phyloP scores from a whole-genome alignment of 2,329 filamentous ascomycete genomes.

The Aspergillus neotritici region DNA sequence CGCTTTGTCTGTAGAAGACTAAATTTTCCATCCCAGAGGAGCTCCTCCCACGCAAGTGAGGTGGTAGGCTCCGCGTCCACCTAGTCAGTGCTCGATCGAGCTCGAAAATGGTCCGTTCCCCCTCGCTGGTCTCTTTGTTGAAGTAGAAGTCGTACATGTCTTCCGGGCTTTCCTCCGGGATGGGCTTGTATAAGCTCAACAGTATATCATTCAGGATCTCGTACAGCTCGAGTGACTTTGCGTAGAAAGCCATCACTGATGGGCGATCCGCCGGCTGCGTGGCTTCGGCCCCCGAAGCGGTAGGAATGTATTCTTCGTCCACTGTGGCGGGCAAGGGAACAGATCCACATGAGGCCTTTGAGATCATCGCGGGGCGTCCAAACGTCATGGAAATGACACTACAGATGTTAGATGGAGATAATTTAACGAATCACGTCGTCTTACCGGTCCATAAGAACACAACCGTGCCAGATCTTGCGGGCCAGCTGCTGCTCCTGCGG shows the following conservation, averaged over 20 bases:
- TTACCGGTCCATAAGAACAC: slow-evolving; percentile 34
- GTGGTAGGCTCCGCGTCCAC: slow-evolving; percentile 27
- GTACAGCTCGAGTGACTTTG: slow-evolving; percentile 29
- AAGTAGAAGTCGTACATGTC: slow-evolving; percentile 27
- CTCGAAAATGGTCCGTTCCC: slow-evolving; percentile 28
- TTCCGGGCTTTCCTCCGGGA: slow-evolving; percentile 19
- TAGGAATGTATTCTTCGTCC: slow-evolving; percentile 28
- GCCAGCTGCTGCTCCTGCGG: slow-evolving; percentile 27
- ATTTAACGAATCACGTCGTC: background rate
- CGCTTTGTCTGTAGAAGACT: slow-evolving; percentile 27
- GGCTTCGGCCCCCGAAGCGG: slow-evolving; percentile 9
- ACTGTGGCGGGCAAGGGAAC: slow-evolving; percentile 27
- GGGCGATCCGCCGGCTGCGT: slow-evolving; percentile 19
- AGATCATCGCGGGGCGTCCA: slow-evolving; percentile 34
- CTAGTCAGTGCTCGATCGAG: slow-evolving; percentile 28
- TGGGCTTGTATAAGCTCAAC: slow-evolving; percentile 25
- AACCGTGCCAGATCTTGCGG: slow-evolving; percentile 33
- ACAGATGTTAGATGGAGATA: background rate
- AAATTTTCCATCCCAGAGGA: slow-evolving; percentile 9
- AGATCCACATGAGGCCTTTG: slow-evolving; percentile 19
- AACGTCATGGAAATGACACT: slow-evolving; percentile 37
- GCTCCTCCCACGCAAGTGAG: slow-evolving; percentile 18
- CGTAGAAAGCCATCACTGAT: slow-evolving; percentile 29
- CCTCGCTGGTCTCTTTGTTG: slow-evolving; percentile 17
- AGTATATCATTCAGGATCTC: slow-evolving; percentile 33